Evolutionary conservation across 2,329 filamentous ascomycete species (phyloP), one percentile per base, ranked within the genome.

Genomic region (Aspergillus sp.): DNA sequence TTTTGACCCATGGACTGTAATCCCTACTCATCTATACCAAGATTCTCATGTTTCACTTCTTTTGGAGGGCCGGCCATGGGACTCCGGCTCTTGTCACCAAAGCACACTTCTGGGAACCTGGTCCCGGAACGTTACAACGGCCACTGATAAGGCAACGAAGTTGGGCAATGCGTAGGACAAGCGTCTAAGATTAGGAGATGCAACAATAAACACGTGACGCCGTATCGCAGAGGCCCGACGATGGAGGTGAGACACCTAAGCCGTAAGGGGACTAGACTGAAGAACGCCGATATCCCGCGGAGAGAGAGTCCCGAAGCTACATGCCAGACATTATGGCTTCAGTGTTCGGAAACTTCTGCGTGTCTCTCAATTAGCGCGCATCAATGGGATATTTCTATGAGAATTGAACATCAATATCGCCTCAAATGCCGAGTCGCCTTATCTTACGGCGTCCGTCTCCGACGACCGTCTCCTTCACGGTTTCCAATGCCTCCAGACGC

Each of bases 381-480:
- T 30, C 25, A 55, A 13, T 32, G n/a, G 10, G 21, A 11, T 6
- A 3, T 7, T 32, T 11, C 13, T 17, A 8, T 15, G 8, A 30
- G n/a, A 32, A 21, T n/a, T 36, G 11, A 36, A 36, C 11, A 13
- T 6, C 17, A 13, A 13, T 23, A 13, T 19, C 10, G 41, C 10
- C 47, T 58, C 36, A 62, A 54, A 90, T 91, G 88, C 82, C 90
- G 65, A 84, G 84, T 44, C 85, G 71, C 60, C 73, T 79, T 30
- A 71, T 68, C 47, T 62, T 73, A 47, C 71, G 73, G 56, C 76
- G 76, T 63, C 90, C 91, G 53, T 93, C 95, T 23, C 89, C 91
- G 50, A 96, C 92, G 2, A 96, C 95, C n/a, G 88, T 91, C 73
- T 90, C 91, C 66, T 98, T 94, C 82, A 96, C 90, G 30, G 91